A percentile compares a stretch with the other conserved stretches of the same genome.
Evolutionary conservation across 352 stramenopile species (phyloP).

Genomic region (Phytopythium delawarense): DNA sequence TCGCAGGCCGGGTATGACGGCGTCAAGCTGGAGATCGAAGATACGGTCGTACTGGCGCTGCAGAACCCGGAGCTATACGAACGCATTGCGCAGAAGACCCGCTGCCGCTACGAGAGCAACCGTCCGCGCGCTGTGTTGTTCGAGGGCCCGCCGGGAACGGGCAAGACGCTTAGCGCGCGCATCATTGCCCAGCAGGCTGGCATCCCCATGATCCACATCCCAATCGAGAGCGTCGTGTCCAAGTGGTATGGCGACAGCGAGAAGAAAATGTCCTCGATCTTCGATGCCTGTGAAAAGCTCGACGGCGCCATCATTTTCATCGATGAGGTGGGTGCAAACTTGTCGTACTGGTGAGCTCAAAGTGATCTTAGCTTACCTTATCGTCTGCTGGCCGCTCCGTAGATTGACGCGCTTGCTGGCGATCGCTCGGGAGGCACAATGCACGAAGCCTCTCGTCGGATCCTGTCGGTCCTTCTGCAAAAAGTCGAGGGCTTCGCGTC

Average conservation of each 20-base stretch:
- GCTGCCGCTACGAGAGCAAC: constrained; percentile 87
- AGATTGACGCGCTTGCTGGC: constrained; percentile 90
- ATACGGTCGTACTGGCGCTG: constrained; percentile 90
- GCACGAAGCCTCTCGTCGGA: constrained; percentile 90
- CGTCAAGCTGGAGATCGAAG: constrained; percentile 90
- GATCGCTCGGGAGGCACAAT: constrained; percentile 86
- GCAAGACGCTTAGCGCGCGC: constrained; percentile 92
- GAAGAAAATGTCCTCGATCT: constrained; percentile 93
- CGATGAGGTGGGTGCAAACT: constrained; percentile 66
- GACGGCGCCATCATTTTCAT: constrained; percentile 94
- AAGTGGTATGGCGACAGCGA: constrained; percentile 96
- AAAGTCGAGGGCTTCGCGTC: constrained; percentile 93
- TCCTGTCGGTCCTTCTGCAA: constrained; percentile 90
- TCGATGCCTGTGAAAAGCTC: constrained; percentile 91
- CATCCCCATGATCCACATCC: constrained; percentile 92
- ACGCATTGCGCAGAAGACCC: constrained; percentile 86
- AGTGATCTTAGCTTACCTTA: background rate
- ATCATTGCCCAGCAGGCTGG: constrained; percentile 92
- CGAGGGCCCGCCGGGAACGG: constrained; percentile 92
- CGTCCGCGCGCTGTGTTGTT: constrained; percentile 89
- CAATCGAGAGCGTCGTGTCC: constrained; percentile 91
- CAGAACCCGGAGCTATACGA: constrained; percentile 91
- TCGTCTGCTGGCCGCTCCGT: background rate
- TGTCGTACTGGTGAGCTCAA: background rate
- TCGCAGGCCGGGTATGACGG: constrained; percentile 84